Evolutionary conservation across 2,329 filamentous ascomycete genomes (phyloP).

Genomic region (Intubia oerlemansii): DNA sequence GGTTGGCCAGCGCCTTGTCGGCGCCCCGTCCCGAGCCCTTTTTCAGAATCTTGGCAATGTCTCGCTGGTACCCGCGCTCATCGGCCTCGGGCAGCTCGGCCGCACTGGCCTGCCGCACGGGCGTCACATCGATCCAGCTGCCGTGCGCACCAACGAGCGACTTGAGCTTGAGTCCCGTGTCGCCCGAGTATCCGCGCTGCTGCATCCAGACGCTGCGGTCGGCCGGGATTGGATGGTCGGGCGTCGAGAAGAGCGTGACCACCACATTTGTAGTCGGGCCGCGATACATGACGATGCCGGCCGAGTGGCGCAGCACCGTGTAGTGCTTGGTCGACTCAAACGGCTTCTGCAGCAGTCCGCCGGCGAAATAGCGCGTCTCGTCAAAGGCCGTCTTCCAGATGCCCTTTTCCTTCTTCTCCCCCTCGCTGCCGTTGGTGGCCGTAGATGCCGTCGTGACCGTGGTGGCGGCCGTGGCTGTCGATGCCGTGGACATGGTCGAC

Average conservation of each 20-base stretch:
- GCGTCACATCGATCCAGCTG: constrained; percentile 49
- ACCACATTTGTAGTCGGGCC: constrained; percentile 41
- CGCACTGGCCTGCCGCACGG: constrained; percentile 21
- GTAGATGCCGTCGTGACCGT: too few species aligned
- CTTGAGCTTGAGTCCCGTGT: constrained; percentile 45
- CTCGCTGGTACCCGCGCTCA: constrained; percentile 46
- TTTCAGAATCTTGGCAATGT: constrained; percentile 41
- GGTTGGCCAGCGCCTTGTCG: constrained; percentile 23
- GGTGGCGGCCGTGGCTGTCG: too few species aligned
- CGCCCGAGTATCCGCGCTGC: constrained; percentile 44
- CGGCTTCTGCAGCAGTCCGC: constrained; percentile 40
- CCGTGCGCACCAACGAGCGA: constrained; percentile 35
- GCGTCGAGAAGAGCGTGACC: constrained; percentile 36
- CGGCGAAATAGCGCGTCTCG: constrained; percentile 43
- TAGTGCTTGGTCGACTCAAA: constrained; percentile 43
- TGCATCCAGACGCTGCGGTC: constrained; percentile 46
- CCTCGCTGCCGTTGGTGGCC: too few species aligned
- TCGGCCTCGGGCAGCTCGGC: constrained; percentile 31
- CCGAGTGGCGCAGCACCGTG: constrained; percentile 44
- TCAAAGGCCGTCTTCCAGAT: too few species aligned
- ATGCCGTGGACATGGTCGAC: too few species aligned
- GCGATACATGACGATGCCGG: constrained; percentile 42
- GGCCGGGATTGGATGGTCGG: constrained; percentile 25
- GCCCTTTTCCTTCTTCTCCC: too few species aligned
- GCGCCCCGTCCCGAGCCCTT: constrained; percentile 21